These are phyloP conservation scores for Hyaloraphidium curvatum DNA, from an alignment of 192 early-diverging fungal genomes.

Conservation along the genomic window DNA sequence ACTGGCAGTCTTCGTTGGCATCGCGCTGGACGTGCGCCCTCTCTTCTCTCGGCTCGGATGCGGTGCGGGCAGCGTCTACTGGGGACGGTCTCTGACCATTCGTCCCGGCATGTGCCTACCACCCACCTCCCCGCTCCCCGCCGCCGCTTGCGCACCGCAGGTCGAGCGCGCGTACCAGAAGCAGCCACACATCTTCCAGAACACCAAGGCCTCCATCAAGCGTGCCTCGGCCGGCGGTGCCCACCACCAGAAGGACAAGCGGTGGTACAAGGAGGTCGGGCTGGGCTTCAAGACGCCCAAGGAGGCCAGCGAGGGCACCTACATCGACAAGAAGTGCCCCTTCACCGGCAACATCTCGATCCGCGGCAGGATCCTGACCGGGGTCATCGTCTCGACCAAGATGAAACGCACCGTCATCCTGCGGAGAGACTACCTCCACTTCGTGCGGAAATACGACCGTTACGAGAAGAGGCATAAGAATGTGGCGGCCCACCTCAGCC, in stretches of 20 bases:
- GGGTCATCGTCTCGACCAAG: constrained; percentile 81
- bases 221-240: constrained; percentile 9
- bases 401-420: constrained; percentile 99
- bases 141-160: constrained; percentile 19
- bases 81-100: too few species aligned
- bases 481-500: constrained; percentile 87
- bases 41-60: too few species aligned
- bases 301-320: constrained; percentile 89
- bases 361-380: constrained; percentile 92
- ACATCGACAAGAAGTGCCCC: constrained; percentile 99
- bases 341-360: constrained; percentile 93
- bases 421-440: constrained; percentile 99
- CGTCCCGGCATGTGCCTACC: too few species aligned
- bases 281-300: constrained; percentile 98
- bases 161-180: constrained; percentile 94
- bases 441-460: constrained; percentile 99
- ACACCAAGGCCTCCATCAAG: constrained; percentile 57
- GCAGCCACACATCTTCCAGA: constrained; percentile 87
- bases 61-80: too few species aligned
- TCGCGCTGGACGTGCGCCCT: too few species aligned
- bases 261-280: constrained; percentile 99
- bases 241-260: constrained; percentile 60
- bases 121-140: neutral
- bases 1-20: too few species aligned
- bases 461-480: constrained; percentile 99